Conservation (phyloP, 345 rosid species). For the Capsella bursapastoris region DNA sequence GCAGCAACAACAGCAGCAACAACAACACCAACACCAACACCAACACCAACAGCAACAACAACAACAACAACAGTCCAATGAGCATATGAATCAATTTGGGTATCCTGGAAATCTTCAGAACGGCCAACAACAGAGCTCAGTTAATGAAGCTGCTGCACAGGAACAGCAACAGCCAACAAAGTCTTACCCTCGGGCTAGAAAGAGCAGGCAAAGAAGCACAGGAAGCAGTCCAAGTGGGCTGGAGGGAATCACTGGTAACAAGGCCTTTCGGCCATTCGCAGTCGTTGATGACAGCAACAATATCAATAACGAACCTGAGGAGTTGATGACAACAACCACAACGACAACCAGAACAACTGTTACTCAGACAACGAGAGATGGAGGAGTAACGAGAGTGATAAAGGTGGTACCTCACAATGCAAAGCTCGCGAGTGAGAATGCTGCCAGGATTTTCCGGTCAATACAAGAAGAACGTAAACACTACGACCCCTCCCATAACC, state of each 20-base stretch:
- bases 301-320: slow-evolving; percentile 1
- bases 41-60: slow-evolving; percentile 44
- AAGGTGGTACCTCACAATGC: slow-evolving; percentile 85
- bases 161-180: slow-evolving; percentile 30
- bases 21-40: slow-evolving; percentile 23
- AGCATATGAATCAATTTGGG: slow-evolving; percentile 54
- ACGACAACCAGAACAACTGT: slow-evolving; percentile 57
- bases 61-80: slow-evolving; percentile 41
- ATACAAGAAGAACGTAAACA: slow-evolving; percentile 87
- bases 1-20: slow-evolving; percentile 40
- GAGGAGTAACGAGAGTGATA: slow-evolving; percentile 61
- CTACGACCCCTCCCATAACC: slow-evolving; percentile 33
- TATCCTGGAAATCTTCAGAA: slow-evolving; percentile 45
- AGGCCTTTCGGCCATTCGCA: slow-evolving; percentile 26
- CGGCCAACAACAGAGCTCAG: slow-evolving; percentile 52
- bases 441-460: slow-evolving; percentile 81
- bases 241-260: slow-evolving; percentile 22
- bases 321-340: slow-evolving; percentile 45
- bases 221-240: slow-evolving; percentile 54
- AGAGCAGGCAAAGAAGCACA: slow-evolving; percentile 55
- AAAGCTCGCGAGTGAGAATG: slow-evolving; percentile 81
- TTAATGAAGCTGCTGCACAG: slow-evolving; percentile 43
- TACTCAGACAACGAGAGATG: slow-evolving; percentile 50
- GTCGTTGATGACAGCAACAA: slow-evolving; percentile 16
- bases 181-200: slow-evolving; percentile 50